phyloP scores from a whole-genome alignment of 176 grass and related monocot genomes.

The Musa troglodytarum region DNA sequence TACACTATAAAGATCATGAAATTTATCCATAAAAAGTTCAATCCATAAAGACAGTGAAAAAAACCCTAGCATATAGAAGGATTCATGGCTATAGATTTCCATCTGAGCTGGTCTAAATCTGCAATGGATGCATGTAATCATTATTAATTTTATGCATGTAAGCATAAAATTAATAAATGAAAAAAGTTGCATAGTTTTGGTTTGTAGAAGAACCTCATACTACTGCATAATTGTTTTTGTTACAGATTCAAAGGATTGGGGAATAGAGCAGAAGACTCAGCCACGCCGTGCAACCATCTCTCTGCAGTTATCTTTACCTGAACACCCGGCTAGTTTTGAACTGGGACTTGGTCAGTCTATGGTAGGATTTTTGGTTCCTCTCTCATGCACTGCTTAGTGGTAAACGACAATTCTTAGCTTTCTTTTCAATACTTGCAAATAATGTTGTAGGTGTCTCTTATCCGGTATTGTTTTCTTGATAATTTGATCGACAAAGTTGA shows the following conservation, averaged over 20 bases:
- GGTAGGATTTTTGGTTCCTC: conserved; percentile 19
- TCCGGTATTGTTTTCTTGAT: conserved; percentile 1
- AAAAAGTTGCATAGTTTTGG: not conserved
- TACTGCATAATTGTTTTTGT: not conserved
- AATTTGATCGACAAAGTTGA: too few relatives aligned
- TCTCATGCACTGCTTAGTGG: not conserved
- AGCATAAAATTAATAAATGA: not conserved
- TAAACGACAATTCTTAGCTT: not conserved
- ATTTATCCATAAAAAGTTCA: too few relatives aligned
- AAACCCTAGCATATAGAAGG: too few relatives aligned
- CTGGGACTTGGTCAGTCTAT: conserved; percentile 24
- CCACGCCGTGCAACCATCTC: not conserved
- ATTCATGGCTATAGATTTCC: too few relatives aligned
- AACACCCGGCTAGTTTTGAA: conserved; percentile 26
- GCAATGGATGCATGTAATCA: too few relatives aligned
- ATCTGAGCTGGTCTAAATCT: too few relatives aligned
- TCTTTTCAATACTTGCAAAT: conserved; percentile 1
- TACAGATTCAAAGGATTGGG: conserved; percentile 16
- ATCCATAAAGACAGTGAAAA: too few relatives aligned
- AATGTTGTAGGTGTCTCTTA: conserved; percentile 24
- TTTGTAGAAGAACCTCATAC: not conserved
- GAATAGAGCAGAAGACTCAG: conserved; percentile 15
- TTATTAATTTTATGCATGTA: not conserved
- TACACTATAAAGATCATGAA: too few relatives aligned
- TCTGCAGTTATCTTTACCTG: conserved; percentile 9